A percentile compares a stretch with the other conserved stretches of the same genome.
Evolutionary conservation across 1,284 basidiomycete species (phyloP).

Genomic region (Ceratobasidium papillatum): DNA sequence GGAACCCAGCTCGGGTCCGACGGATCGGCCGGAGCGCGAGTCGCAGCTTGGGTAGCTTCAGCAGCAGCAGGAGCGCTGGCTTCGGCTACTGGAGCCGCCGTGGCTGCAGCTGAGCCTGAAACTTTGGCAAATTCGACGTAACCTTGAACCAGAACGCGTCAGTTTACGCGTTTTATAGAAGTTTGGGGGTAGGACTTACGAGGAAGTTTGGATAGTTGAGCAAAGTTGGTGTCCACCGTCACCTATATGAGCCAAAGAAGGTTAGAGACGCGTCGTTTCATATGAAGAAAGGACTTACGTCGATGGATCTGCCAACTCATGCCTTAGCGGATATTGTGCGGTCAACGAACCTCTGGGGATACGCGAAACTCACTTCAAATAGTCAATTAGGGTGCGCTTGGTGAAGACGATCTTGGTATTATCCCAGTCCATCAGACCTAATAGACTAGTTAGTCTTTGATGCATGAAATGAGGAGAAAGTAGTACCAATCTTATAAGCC

Average conservation of each 20-base stretch:
- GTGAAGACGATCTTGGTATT: slow-evolving; percentile 45
- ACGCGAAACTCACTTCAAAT: slow-evolving; percentile 43
- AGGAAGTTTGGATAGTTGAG: slow-evolving; percentile 44
- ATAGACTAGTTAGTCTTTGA: not conserved
- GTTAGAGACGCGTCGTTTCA: slow-evolving; percentile 4
- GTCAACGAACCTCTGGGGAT: not conserved
- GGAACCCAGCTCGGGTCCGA: slow-evolving; percentile 21
- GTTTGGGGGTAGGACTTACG: slow-evolving; percentile 28
- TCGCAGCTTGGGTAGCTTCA: not conserved
- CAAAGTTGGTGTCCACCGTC: slow-evolving; percentile 43
- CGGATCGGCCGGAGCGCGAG: slow-evolving; percentile 15
- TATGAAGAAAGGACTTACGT: slow-evolving; percentile 14
- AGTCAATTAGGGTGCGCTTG: slow-evolving; percentile 43
- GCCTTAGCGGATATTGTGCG: slow-evolving; percentile 40
- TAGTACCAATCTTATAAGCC: slow-evolving; percentile 42
- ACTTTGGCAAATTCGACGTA: slow-evolving; percentile 42
- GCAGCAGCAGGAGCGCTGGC: not conserved
- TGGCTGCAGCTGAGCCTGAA: slow-evolving; percentile 17
- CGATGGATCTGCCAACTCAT: slow-evolving; percentile 28
- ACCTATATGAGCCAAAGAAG: slow-evolving; percentile 3
- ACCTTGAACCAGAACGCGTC: slow-evolving; percentile 7
- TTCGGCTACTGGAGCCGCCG: slow-evolving; percentile 14
- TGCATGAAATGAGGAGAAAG: not conserved
- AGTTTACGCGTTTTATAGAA: not conserved
- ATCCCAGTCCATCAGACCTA: slow-evolving; percentile 44